phyloP scores from a whole-genome alignment of 768 basidiomycete genomes.

The Calocybe cyanea region DNA sequence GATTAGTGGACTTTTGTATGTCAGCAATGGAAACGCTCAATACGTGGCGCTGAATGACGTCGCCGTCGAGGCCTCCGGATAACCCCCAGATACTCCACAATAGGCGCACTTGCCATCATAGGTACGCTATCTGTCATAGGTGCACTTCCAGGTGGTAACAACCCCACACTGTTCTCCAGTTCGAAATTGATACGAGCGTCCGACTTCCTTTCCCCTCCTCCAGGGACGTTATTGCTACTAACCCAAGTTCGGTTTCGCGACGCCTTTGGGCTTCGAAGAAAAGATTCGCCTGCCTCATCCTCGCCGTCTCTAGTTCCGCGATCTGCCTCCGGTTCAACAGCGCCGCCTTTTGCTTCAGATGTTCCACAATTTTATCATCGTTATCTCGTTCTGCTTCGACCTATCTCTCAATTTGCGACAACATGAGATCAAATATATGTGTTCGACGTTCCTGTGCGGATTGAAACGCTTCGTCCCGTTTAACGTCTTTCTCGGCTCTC shows the following conservation, averaged over 20 bases:
- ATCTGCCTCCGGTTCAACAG: not conserved
- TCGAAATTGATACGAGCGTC: too few species aligned
- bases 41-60: not conserved
- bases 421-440: not conserved
- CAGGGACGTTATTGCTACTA: not conserved
- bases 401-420: slow-evolving; percentile 4
- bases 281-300: not conserved
- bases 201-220: too few species aligned
- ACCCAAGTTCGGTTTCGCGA: slow-evolving; percentile 1
- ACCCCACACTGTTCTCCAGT: not conserved
- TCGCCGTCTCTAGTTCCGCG: not conserved
- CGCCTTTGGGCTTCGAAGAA: not conserved
- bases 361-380: not conserved
- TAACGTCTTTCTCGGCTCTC: not conserved
- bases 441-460: not conserved
- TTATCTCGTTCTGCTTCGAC: slow-evolving; percentile 1
- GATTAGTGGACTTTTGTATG: not conserved
- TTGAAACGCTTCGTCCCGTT: not conserved
- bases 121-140: not conserved
- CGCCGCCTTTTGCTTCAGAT: slow-evolving; percentile 1
- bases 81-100: too few species aligned
- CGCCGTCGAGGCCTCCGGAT: not conserved
- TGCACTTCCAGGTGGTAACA: not conserved
- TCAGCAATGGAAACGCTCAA: not conserved
- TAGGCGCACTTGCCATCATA: not conserved